Base-by-base conservation (phyloP, 2,329 filamentous ascomycete genomes). In the Fusarium continuum region DNA sequence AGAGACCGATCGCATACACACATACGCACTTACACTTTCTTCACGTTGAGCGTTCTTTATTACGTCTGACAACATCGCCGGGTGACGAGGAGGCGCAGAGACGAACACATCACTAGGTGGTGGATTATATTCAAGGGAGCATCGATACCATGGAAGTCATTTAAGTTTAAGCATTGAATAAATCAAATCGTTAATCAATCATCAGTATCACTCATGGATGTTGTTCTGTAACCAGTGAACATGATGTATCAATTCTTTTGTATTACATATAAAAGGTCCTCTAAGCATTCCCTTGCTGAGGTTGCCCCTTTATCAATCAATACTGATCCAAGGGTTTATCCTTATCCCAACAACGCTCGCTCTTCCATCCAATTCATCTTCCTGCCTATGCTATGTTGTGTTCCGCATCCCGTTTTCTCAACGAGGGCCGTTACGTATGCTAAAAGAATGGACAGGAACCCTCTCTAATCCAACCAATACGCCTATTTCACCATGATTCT, bases 201-300 rank as follows among this genome's bases (percentile, higher is more conserved):
- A 6, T 5, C 7, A 39, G n/a, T n/a, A n/a, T n/a, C n/a, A n/a
- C n/a, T n/a, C n/a, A n/a, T n/a, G n/a, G n/a, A n/a, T n/a, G n/a
- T n/a, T n/a, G n/a, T n/a, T n/a, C n/a, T n/a, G n/a, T n/a, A n/a
- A n/a, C n/a, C n/a, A n/a, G 3, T 53, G 9, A 60, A 36, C 10
- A 14, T 14, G 16, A 47, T 39, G 19, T 31, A 59, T 48, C 46
- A 48, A 45, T 67, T 67, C 58, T 64, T 60, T 65, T 66, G 46
- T 60, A 64, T 60, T 67, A 65, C 63, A 65, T 64, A 67, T 59
- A 59, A 35, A 65, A 49, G n/a, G 31, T 32, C 32, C 49, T 11
- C 34, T 46, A 38, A 47, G 38, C 50, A 28, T 39, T 40, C 39
- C 47, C 28, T 47, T 43, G 32, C 46, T 35, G 51, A 51, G 31